Evolutionary conservation across 371 early-diverging fungal species (phyloP), one percentile per base, ranked within the genome.

Genomic region (Conidiobolus incongruus): DNA sequence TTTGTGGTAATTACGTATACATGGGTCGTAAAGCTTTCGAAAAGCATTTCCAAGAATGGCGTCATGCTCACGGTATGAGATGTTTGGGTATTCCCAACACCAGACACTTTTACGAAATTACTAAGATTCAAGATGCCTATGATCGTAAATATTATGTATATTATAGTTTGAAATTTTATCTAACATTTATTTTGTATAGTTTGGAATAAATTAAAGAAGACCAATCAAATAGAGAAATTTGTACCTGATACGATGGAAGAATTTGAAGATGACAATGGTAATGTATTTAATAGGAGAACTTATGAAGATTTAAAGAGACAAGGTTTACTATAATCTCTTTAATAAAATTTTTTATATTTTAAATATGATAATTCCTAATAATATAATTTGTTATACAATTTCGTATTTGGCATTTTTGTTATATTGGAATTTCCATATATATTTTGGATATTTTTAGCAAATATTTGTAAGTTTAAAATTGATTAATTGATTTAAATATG

Each of bases 1-100:
- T 97, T 48, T 97, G 98, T 52, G 95, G 94, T 32, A 84, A 86
- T 46, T 78, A 75, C 50, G 77, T 87, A 10, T 94, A 95, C 58
- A 91, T 88, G 72, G 98, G 98, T 16, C 75, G 94, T 44, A 90
- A 89, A 52, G 94, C 88, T 0, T 97, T 91, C 48, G 95, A 97
- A 46, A 68, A 78, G 48, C 96, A 97, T 52, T 97, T 88, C 54
- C 81, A 80, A 52, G 95, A 96, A 54, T 80, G 82, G 73, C 66
- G 94, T 36, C 97, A 96, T 56, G 83, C 85, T 4, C 81, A 90
- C 50, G 93, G 92, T 40, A 86, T 96, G 89, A 71, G 81, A 35
- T 69, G 82, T 47, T 64, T 96, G 28, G 94, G 93, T 22, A 89
- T 96, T 30, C 89, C 93, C 13, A 92, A 92, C 49, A 77, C 81